phyloP scores from a whole-genome alignment of 225 moss, liverwort and hornwort genomes.

The Marchantia polymorpha region DNA sequence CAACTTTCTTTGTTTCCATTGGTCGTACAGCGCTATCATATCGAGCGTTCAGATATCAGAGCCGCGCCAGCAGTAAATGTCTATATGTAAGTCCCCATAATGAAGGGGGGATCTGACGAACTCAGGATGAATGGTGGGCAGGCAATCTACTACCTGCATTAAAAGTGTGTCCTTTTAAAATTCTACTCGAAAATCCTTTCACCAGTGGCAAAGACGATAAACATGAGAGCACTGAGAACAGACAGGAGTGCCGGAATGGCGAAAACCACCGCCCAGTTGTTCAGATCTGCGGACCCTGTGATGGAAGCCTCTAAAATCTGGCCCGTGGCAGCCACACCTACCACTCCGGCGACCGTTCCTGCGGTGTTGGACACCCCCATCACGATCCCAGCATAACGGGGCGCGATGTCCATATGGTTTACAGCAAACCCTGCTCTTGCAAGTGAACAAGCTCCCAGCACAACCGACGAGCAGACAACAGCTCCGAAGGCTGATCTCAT shows the following conservation, averaged over 20 bases:
- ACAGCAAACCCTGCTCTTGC: slow-evolving; percentile 94
- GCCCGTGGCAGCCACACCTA: slow-evolving; percentile 92
- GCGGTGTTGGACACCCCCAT: slow-evolving; percentile 99
- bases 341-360: slow-evolving; percentile 87
- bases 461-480: slow-evolving; percentile 87
- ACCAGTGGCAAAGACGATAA: slow-evolving; percentile 80
- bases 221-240: slow-evolving; percentile 68
- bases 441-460: slow-evolving; percentile 85
- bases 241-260: slow-evolving; percentile 86
- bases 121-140: slow-evolving; percentile 12
- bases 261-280: slow-evolving; percentile 91
- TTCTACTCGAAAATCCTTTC: slow-evolving; percentile 85
- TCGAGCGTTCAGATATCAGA: slow-evolving; percentile 3
- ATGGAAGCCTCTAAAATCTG: slow-evolving; percentile 74
- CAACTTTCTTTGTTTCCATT: background rate
- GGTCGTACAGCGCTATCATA: background rate
- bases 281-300: slow-evolving; percentile 73
- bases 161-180: slow-evolving; percentile 2
- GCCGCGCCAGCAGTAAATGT: too few species aligned
- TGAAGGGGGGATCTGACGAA: slow-evolving; percentile 2
- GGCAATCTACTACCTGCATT: slow-evolving; percentile 1
- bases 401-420: slow-evolving; percentile 95
- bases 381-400: slow-evolving; percentile 87
- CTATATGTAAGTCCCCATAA: slow-evolving; percentile 8
- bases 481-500: slow-evolving; percentile 69